Evolutionary conservation across 495 filamentous ascomycete genomes (phyloP).

Genomic region (Aspergillus kassunensis): DNA sequence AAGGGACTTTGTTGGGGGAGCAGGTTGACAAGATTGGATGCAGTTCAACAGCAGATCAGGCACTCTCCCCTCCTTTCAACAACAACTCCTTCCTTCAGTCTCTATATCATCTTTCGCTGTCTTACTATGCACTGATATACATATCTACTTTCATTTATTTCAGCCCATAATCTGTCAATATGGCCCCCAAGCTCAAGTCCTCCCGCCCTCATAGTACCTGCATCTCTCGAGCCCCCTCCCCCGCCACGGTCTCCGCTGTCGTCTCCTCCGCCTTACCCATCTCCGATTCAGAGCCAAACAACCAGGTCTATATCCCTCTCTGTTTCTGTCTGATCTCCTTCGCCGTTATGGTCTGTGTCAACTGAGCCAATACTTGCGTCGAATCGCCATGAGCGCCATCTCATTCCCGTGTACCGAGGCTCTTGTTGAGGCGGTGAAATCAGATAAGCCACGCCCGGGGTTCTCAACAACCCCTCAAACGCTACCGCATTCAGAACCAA

Average conservation of each 20-base stretch:
- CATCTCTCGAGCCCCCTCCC: constrained; percentile 12
- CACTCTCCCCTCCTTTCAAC: neutral
- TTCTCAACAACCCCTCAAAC: neutral
- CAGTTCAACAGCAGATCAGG: constrained; percentile 1
- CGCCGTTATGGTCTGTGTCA: constrained; percentile 39
- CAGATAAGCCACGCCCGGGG: too few relatives aligned
- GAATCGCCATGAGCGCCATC: neutral
- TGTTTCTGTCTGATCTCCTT: constrained; percentile 44
- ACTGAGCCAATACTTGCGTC: constrained; percentile 19
- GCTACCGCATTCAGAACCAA: neutral
- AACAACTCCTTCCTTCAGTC: neutral
- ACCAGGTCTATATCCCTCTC: constrained; percentile 38
- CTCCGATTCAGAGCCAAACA: constrained; percentile 28
- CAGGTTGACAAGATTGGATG: neutral
- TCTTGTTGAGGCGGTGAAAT: neutral
- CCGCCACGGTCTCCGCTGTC: constrained; percentile 2
- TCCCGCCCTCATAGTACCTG: constrained; percentile 16
- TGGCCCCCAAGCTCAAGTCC: constrained; percentile 18
- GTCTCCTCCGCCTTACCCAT: constrained; percentile 7
- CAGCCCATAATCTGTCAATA: constrained; percentile 10
- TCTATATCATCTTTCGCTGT: neutral
- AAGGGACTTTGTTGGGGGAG: constrained; percentile 13
- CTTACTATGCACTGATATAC: neutral
- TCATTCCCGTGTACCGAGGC: neutral
- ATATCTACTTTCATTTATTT: neutral